Percentiles rank a stretch among this genome's conserved stretches.
Evolutionary conservation across 306 rosid species (phyloP).

Genomic region (Cercis canadensis): DNA sequence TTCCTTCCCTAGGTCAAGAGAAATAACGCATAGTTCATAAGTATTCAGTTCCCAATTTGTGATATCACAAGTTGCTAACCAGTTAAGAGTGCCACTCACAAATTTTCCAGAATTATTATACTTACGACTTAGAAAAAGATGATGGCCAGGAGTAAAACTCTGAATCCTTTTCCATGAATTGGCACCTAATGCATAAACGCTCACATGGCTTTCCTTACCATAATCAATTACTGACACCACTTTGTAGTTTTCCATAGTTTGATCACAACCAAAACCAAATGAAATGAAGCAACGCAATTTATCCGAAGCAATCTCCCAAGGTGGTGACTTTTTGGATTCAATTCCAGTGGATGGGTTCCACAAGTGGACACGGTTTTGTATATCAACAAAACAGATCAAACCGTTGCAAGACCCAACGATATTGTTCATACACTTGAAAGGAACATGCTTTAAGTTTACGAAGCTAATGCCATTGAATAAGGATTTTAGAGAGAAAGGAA

Average conservation of each 20-base stretch:
- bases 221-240: not conserved
- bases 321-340: not conserved
- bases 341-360: constrained; percentile 34
- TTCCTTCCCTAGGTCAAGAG: constrained; percentile 1
- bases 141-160: not conserved
- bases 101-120: not conserved
- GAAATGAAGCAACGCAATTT: no score
- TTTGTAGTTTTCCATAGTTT: constrained; percentile 28
- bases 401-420: not conserved
- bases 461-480: not conserved
- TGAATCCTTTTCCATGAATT: not conserved
- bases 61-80: not conserved
- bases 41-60: no score
- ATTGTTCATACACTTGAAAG: no score
- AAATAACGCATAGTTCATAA: not conserved
- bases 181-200: constrained; percentile 5
- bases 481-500: not conserved
- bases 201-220: not conserved
- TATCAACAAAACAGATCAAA: not conserved
- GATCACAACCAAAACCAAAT: constrained; percentile 36
- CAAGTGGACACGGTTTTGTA: not conserved
- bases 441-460: no score
- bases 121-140: no score
- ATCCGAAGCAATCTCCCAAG: no score
- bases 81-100: not conserved